These are phyloP conservation scores for Catharanthus roseus DNA, from an alignment of 257 asterid species.

Conservation along the genomic window DNA sequence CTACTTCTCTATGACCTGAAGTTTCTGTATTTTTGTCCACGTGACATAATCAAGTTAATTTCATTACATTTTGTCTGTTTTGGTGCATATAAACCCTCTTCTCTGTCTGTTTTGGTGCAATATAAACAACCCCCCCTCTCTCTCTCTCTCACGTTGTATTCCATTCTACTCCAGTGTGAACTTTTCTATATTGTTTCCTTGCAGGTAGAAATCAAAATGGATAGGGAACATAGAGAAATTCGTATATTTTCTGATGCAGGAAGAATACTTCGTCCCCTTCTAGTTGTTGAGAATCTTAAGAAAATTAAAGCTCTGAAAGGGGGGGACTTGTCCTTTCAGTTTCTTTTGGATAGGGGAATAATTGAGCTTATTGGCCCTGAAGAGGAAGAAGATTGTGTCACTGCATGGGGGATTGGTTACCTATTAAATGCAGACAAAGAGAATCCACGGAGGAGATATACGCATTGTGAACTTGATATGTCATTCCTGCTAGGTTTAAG, in stretches of 20 bases:
- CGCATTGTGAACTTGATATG: constrained; percentile 81
- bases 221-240: constrained; percentile 62
- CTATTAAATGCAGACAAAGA: constrained; percentile 51
- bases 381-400: constrained; percentile 87
- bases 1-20: background rate
- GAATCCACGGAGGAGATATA: constrained; percentile 57
- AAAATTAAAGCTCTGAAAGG: constrained; percentile 52
- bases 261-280: constrained; percentile 91
- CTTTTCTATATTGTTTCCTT: constrained; percentile 15
- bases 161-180: constrained; percentile 12
- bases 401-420: constrained; percentile 75
- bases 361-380: constrained; percentile 85
- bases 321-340: constrained; percentile 49
- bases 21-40: background rate
- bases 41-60: background rate
- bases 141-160: background rate
- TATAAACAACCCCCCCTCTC: too few species aligned
- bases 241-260: constrained; percentile 91
- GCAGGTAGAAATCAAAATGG: constrained; percentile 84
- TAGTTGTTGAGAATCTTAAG: constrained; percentile 63
- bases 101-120: too few species aligned
- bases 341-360: constrained; percentile 62
- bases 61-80: background rate
- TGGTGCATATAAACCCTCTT: background rate
- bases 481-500: constrained; percentile 80